Evolutionary conservation across 768 basidiomycete species (phyloP), one percentile per base, ranked within the genome.

Genomic region (Leccinum subtestaceum): DNA sequence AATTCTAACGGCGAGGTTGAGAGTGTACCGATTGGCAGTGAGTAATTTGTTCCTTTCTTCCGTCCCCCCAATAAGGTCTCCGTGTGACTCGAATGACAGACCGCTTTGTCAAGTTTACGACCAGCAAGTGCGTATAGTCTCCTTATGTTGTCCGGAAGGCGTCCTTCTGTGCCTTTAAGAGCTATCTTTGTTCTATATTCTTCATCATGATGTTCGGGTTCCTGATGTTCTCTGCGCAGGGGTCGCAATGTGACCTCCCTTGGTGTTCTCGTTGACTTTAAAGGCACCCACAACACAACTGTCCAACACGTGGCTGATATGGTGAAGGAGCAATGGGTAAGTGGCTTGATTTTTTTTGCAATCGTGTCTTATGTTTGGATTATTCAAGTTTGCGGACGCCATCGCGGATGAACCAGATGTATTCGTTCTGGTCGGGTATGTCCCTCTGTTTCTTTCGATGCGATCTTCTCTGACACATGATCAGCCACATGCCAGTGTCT

Each of bases 401-500:
- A 93, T 95, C 60, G 72, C 78, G 46, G 88, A 92, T 8, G 85
- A 87, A 65, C 92, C 93, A 11, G 92, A 94, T 71, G 77, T 93
- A 60, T 96, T 95, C 1, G 21, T 91, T 57, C 80, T 92, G 55
- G 81, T 80, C 55, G 86, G 87, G 87, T 85, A 53, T 31, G 80
- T 65, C 53, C 53, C 43, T 55, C 55, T 43, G 56, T 53, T 1
- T 4, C 12, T 19, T 12, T 32, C 40, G 9, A 53, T 48, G 3
- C 2, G 48, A 25, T 27, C 52, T 5, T 23, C 51, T 23, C 51
- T 63, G 46, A 66, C 23, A 34, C 1, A 23, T 17, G 2, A 21
- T 31, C 52, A 91, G 89, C n/a, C 93, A 96, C 70, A 95, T 95
- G 92, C 91, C 91, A 3, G 81, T 93, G 4, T 71, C 81, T 11